Conservation (phyloP, 345 rosid species). For the Tarenaya hassleriana region DNA sequence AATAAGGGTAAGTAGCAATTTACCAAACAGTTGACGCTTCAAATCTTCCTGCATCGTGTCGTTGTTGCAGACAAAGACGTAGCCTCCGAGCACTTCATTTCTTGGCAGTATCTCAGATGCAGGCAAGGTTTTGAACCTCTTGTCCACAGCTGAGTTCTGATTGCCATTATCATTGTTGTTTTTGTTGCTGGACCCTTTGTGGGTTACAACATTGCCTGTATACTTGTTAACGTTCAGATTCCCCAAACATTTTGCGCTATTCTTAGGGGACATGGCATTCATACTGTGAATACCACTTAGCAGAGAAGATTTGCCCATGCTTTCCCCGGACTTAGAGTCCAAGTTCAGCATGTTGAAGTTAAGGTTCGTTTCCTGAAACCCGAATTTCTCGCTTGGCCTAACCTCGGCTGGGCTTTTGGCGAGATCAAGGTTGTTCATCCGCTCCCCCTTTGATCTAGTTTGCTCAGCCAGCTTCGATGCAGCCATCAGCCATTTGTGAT, state of each 20-base stretch:
- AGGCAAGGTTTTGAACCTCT: slow-evolving; percentile 72
- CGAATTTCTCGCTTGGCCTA: slow-evolving; percentile 54
- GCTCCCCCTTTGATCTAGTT: slow-evolving; percentile 67
- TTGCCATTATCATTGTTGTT: slow-evolving; percentile 39
- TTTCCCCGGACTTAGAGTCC: slow-evolving; percentile 56
- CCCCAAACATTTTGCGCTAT: slow-evolving; percentile 38
- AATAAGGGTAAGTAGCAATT: background rate
- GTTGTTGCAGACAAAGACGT: slow-evolving; percentile 95
- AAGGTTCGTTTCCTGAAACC: slow-evolving; percentile 78
- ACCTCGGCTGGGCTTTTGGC: slow-evolving; percentile 60
- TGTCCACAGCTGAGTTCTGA: slow-evolving; percentile 29
- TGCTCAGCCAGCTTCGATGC: slow-evolving; percentile 92
- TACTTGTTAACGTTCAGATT: slow-evolving; percentile 56
- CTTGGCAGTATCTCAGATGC: slow-evolving; percentile 89
- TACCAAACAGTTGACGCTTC: slow-evolving; percentile 94
- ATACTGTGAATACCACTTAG: slow-evolving; percentile 50
- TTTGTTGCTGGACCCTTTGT: slow-evolving; percentile 44
- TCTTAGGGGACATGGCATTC: slow-evolving; percentile 71
- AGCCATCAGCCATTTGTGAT: slow-evolving; percentile 79
- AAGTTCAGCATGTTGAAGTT: slow-evolving; percentile 78
- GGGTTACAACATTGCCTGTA: slow-evolving; percentile 42
- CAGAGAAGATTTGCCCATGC: slow-evolving; percentile 44
- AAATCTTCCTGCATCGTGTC: slow-evolving; percentile 99
- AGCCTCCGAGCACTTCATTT: slow-evolving; percentile 97
- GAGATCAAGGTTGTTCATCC: slow-evolving; percentile 85